Evolutionary conservation across 345 rosid genomes (phyloP).

Genomic region (thale cress (Arabidopsis thaliana)): TAIR10.1 NC_003071.7:17706001-17706500

Average conservation of each 20-base stretch:
- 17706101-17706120: slow-evolving; percentile 95
- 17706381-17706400: slow-evolving; percentile 17
- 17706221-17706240: slow-evolving; percentile 98
- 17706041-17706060: slow-evolving; percentile 72
- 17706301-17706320: slow-evolving; percentile 63
- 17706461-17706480: not conserved
- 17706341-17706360: not conserved
- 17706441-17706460: not conserved
- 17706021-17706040: slow-evolving; percentile 96
- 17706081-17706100: slow-evolving; percentile 89
- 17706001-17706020: slow-evolving; percentile 99
- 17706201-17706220: slow-evolving; percentile 29
- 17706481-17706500: slow-evolving; percentile 21
- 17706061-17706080: slow-evolving; percentile 85
- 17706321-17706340: not conserved
- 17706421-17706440: slow-evolving; percentile 17
- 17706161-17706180: slow-evolving; percentile 22
- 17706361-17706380: not conserved
- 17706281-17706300: slow-evolving; percentile 98
- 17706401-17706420: slow-evolving; percentile 12
- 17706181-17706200: slow-evolving; percentile 24
- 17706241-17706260: slow-evolving; percentile 96
- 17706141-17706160: slow-evolving; percentile 33
- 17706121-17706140: slow-evolving; percentile 98
- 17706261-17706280: slow-evolving; percentile 95